Conservation (phyloP, 345 rosid species). For the Lenwebbia sp. region DNA sequence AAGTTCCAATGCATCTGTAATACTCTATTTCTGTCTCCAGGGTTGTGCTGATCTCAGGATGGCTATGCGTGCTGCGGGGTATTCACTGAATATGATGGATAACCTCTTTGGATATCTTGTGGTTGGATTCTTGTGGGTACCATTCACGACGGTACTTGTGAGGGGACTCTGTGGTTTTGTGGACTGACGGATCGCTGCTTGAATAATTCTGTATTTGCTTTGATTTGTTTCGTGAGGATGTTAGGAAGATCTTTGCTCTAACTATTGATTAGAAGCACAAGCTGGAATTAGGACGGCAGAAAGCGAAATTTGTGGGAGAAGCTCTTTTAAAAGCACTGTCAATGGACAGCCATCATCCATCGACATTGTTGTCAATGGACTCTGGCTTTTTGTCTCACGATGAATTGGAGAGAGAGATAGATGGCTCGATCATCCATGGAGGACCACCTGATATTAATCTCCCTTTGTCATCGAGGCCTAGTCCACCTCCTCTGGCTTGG, state of each 20-base stretch:
- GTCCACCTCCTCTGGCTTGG: slow-evolving; percentile 29
- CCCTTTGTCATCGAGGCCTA: slow-evolving; percentile 27
- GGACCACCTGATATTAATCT: slow-evolving; percentile 42
- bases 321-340: slow-evolving; percentile 10
- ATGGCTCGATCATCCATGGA: slow-evolving; percentile 19
- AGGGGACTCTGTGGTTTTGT: slow-evolving; percentile 13
- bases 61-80: background rate
- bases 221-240: background rate
- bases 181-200: background rate
- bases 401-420: slow-evolving; percentile 30
- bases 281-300: background rate
- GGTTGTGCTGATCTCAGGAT: background rate
- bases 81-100: slow-evolving; percentile 1
- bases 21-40: background rate
- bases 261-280: background rate
- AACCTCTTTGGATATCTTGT: slow-evolving; percentile 6
- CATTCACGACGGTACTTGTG: slow-evolving; percentile 9
- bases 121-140: slow-evolving; percentile 6
- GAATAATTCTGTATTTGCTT: background rate
- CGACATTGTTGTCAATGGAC: slow-evolving; percentile 41
- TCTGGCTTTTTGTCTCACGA: slow-evolving; percentile 27
- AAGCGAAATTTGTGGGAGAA: background rate
- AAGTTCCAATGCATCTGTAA: background rate
- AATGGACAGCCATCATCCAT: slow-evolving; percentile 40
- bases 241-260: background rate